Conservation (phyloP, 202 grass and related monocot genomes). For the Miscanthus sacchariflorus region DNA sequence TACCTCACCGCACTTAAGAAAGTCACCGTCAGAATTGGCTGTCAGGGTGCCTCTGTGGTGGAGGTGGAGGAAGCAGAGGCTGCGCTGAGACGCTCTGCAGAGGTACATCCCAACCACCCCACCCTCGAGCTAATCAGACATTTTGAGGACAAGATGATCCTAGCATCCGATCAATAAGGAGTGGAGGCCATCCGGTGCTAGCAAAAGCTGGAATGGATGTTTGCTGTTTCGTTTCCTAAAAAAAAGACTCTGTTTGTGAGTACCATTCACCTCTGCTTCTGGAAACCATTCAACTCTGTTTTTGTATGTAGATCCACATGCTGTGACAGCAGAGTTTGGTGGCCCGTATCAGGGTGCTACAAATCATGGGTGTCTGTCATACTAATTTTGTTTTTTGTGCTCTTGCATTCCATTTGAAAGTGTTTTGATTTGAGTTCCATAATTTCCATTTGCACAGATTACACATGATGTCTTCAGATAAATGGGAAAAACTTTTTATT, state of each 20-base stretch:
- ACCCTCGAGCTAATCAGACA: not conserved
- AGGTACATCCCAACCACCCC: not conserved
- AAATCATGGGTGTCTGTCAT: not conserved
- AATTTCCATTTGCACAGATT: not conserved
- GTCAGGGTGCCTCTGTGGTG: not conserved
- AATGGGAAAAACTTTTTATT: not conserved
- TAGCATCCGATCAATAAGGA: not conserved
- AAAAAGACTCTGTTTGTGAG: not conserved
- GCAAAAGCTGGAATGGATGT: not conserved
- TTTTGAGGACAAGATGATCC: conserved; percentile 2
- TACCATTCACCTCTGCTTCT: not conserved
- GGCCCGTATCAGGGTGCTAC: not conserved
- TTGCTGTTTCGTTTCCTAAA: not conserved
- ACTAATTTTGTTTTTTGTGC: not conserved
- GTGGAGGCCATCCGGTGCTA: not conserved
- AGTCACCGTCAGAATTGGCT: not conserved
- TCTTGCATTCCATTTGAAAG: not conserved
- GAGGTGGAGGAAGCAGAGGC: conserved; percentile 10
- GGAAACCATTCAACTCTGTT: not conserved
- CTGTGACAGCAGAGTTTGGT: not conserved
- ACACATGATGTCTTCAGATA: not conserved
- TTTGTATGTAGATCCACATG: not conserved
- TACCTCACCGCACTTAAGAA: not conserved
- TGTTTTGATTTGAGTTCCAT: not conserved
- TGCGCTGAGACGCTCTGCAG: not conserved